Percentiles rank a stretch among this genome's conserved stretches.
These are phyloP conservation scores for Batrachochytrium dendrobatidis DNA, from an alignment of 371 early-diverging fungal species.

Conservation along the genomic window DNA sequence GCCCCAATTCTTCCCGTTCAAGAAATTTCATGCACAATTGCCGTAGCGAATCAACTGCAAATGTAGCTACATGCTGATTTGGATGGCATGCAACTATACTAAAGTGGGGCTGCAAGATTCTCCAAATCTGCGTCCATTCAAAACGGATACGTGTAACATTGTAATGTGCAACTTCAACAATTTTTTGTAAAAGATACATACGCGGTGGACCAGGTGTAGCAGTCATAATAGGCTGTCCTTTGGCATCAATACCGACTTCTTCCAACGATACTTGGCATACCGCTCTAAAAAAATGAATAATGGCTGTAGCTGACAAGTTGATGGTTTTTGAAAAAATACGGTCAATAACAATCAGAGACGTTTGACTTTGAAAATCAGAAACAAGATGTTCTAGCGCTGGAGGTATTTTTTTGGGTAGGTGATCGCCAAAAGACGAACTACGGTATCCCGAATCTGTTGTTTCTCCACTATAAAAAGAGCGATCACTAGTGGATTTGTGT, in stretches of 20 bases:
- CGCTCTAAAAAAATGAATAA: constrained; percentile 44
- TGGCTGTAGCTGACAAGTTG: constrained; percentile 35
- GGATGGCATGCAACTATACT: constrained; percentile 54
- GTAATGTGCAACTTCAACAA: constrained; percentile 80
- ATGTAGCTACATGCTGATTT: constrained; percentile 47
- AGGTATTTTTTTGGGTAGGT: background rate
- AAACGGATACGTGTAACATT: constrained; percentile 63
- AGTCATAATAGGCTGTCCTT: background rate
- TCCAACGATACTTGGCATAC: constrained; percentile 44
- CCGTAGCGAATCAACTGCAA: constrained; percentile 64
- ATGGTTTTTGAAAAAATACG: constrained; percentile 43
- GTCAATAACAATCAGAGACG: constrained; percentile 41
- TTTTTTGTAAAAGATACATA: constrained; percentile 75
- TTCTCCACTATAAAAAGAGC: too few species aligned
- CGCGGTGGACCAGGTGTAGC: constrained; percentile 40
- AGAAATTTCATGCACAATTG: constrained; percentile 66
- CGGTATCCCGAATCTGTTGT: constrained; percentile 14
- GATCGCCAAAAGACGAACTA: background rate
- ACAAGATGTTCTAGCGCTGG: constrained; percentile 30
- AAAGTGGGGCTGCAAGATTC: constrained; percentile 58
- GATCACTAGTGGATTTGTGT: too few species aligned
- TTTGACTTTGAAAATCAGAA: constrained; percentile 36
- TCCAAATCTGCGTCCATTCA: constrained; percentile 70
- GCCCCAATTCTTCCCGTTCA: constrained; percentile 64
- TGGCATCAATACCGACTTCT: constrained; percentile 42